These are phyloP conservation scores for Pseudocercospora musae DNA, from an alignment of 2,329 filamentous ascomycete species.

Conservation along the genomic window DNA sequence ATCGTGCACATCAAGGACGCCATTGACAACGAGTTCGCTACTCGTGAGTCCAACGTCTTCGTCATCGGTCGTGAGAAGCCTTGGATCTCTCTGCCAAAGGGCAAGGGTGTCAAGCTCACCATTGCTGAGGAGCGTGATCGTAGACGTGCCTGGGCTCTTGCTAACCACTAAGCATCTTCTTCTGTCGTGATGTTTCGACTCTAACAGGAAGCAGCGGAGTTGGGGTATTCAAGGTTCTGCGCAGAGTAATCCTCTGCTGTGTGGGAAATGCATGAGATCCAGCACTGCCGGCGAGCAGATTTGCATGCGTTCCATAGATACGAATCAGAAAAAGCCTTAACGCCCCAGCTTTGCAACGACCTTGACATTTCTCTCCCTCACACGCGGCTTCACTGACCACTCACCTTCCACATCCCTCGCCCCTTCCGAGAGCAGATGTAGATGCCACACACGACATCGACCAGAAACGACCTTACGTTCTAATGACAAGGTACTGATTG, in stretches of 20 bases:
- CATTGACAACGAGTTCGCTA: constrained; percentile 99
- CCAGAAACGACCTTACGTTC: no score
- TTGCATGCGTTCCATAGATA: constrained; percentile 6
- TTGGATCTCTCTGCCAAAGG: constrained; percentile 99
- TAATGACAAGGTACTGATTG: no score
- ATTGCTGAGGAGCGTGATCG: constrained; percentile 99
- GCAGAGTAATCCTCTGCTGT: constrained; percentile 10
- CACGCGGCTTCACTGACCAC: no score
- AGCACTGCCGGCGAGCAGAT: constrained; percentile 12
- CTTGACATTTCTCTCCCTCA: no score
- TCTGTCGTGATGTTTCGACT: constrained; percentile 4
- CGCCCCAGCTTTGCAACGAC: constrained; percentile 10
- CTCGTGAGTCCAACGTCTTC: constrained; percentile 99
- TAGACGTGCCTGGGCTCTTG: constrained; percentile 69
- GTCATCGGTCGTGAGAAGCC: constrained; percentile 98
- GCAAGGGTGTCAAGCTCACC: constrained; percentile 99
- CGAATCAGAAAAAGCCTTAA: constrained; percentile 17
- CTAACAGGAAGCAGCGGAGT: constrained; percentile 16
- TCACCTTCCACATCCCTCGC: no score
- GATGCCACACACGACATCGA: no score
- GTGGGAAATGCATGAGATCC: constrained; percentile 14
- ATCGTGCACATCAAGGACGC: constrained; percentile 97
- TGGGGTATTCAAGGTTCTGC: constrained; percentile 15
- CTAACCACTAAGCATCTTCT: constrained; percentile 31
- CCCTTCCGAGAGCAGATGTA: no score